A percentile compares a stretch with the other conserved stretches of the same genome.
Conservation (phyloP, 2,329 filamentous ascomycete species). For the Madurella fahalii region DNA sequence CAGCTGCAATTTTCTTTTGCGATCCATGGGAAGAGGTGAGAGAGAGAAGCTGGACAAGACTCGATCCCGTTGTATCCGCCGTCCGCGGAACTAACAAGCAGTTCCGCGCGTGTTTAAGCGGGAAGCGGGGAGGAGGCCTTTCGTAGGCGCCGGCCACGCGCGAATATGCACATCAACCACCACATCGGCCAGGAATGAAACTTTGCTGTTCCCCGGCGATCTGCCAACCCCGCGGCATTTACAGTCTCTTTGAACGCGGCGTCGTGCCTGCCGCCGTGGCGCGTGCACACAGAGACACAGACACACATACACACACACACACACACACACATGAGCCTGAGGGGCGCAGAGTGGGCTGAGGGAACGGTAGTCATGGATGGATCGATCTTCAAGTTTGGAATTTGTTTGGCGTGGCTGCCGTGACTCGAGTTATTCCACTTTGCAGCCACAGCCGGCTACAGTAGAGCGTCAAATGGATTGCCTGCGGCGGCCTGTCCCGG, state of each 20-base stretch:
- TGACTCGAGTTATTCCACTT: too few relatives aligned
- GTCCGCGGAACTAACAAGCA: slow-evolving; percentile 5
- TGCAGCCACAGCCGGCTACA: too few relatives aligned
- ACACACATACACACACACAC: too few relatives aligned
- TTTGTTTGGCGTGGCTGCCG: too few relatives aligned
- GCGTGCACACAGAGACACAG: background rate
- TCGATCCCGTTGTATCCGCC: background rate
- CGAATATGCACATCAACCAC: slow-evolving; percentile 21
- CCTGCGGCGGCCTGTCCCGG: too few relatives aligned
- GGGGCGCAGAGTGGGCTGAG: too few relatives aligned
- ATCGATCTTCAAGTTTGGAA: too few relatives aligned
- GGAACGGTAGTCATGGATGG: too few relatives aligned
- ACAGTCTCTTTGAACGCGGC: slow-evolving; percentile 5
- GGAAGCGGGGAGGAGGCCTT: background rate
- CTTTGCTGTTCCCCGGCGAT: slow-evolving; percentile 8
- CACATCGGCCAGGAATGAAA: slow-evolving; percentile 3
- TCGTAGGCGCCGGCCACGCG: slow-evolving; percentile 9
- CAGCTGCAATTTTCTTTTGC: slow-evolving; percentile 12
- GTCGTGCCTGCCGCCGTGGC: slow-evolving; percentile 2
- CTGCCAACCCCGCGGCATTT: slow-evolving; percentile 13
- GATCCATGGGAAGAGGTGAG: background rate
- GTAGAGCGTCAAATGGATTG: too few relatives aligned
- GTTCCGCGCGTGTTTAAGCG: slow-evolving; percentile 13
- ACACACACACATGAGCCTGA: too few relatives aligned
- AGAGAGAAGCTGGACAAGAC: background rate